phyloP scores from a whole-genome alignment of 2,329 filamentous ascomycete genomes.

The Stenocarpella maydis region DNA sequence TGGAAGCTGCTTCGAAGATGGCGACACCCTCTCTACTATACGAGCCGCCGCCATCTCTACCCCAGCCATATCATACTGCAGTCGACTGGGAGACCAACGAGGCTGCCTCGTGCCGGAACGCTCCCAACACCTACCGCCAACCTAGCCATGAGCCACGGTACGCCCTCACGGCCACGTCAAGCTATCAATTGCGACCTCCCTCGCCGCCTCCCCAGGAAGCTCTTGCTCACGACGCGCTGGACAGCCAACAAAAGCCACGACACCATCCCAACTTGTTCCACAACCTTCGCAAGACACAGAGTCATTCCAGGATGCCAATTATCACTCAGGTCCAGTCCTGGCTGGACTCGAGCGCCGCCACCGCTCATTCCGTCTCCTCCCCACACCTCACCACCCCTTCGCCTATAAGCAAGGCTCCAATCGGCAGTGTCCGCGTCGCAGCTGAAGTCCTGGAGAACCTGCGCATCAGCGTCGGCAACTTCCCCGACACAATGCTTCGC shows the following conservation, averaged over 20 bases:
- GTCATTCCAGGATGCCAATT: constrained; percentile 25
- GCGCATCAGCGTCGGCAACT: constrained; percentile 61
- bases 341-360: constrained; percentile 33
- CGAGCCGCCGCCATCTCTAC: not conserved
- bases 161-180: not conserved
- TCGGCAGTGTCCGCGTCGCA: constrained; percentile 56
- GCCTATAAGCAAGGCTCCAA: constrained; percentile 22
- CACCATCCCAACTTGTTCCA: constrained; percentile 14
- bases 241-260: not conserved
- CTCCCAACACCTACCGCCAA: constrained; percentile 11
- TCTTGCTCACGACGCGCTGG: not conserved
- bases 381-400: not conserved
- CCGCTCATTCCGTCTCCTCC: not conserved
- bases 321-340: constrained; percentile 34
- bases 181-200: constrained; percentile 25
- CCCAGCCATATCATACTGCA: not conserved
- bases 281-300: constrained; percentile 31
- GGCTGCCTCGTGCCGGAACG: constrained; percentile 4
- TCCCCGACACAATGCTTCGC: constrained; percentile 67
- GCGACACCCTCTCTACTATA: constrained; percentile 1
- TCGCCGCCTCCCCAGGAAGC: constrained; percentile 14
- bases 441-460: constrained; percentile 63
- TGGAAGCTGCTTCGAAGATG: constrained; percentile 7
- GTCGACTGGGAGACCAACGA: constrained; percentile 13
- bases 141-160: constrained; percentile 2